phyloP scores from a whole-genome alignment of 345 rosid species.

The Arabis hirsuta region DNA sequence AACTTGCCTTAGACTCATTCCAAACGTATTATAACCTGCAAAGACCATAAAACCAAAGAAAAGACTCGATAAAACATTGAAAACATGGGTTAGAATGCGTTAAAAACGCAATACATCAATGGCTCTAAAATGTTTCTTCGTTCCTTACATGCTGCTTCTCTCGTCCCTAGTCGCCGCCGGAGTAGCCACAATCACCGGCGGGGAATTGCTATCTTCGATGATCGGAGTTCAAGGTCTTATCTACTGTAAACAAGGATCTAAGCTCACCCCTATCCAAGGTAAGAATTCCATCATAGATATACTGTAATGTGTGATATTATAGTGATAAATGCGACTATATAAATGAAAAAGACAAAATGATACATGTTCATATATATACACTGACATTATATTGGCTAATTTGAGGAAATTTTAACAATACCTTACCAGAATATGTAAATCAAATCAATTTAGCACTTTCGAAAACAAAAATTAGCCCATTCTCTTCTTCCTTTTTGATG shows the following conservation, averaged over 20 bases:
- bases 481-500: no score
- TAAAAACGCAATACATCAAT: no score
- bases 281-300: conserved; percentile 24
- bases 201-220: conserved; percentile 48
- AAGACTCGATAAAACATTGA: no score
- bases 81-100: no score
- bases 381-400: background rate
- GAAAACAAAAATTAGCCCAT: no score
- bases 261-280: conserved; percentile 60
- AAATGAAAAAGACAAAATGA: background rate
- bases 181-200: conserved; percentile 32
- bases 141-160: conserved; percentile 41
- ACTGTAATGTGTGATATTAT: background rate
- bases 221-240: conserved; percentile 65
- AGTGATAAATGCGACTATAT: background rate
- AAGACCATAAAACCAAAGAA: no score
- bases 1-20: no score
- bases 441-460: background rate
- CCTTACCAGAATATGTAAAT: background rate
- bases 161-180: conserved; percentile 28
- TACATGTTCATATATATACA: background rate
- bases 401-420: background rate
- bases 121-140: conserved; percentile 11
- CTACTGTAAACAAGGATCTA: conserved; percentile 55
- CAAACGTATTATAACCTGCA: no score